Conservation (phyloP, 1,139 yeast genomes). For the Lodderomyces beijingensis region DNA sequence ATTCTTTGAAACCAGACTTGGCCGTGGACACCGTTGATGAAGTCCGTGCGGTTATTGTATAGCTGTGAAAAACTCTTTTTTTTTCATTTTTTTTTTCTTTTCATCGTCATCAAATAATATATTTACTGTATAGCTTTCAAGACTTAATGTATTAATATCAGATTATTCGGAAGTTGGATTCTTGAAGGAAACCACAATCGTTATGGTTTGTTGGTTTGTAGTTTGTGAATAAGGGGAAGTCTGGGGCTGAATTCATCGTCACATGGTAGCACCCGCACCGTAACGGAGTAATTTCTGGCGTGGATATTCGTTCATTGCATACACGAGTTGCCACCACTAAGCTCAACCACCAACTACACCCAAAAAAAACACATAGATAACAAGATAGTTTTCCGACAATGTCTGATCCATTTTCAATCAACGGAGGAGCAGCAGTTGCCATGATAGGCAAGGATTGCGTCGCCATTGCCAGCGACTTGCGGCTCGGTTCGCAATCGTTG, state of each 20-base stretch:
- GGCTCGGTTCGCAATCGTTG: constrained; percentile 90
- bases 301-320: too few relatives aligned
- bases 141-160: too few relatives aligned
- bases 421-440: constrained; percentile 90
- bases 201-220: too few relatives aligned
- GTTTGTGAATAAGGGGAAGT: too few relatives aligned
- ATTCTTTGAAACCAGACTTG: constrained; percentile 8
- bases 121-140: too few relatives aligned
- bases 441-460: constrained; percentile 99
- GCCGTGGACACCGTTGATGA: neutral
- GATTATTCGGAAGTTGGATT: too few relatives aligned
- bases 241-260: too few relatives aligned
- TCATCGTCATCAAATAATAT: neutral
- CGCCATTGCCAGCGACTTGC: constrained; percentile 93
- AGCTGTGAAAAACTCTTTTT: constrained; percentile 1
- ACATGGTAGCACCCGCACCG: too few relatives aligned
- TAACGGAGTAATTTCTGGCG: too few relatives aligned
- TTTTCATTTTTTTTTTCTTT: constrained; percentile 1
- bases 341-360: neutral
- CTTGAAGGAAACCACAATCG: too few relatives aligned
- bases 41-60: constrained; percentile 6
- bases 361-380: too few relatives aligned
- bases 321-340: constrained; percentile 4
- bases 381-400: too few relatives aligned
- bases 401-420: constrained; percentile 50